Percentiles rank a stretch among this genome's conserved stretches.
phyloP scores from a whole-genome alignment of 2,329 filamentous ascomycete genomes.

The Geosmithia flava region DNA sequence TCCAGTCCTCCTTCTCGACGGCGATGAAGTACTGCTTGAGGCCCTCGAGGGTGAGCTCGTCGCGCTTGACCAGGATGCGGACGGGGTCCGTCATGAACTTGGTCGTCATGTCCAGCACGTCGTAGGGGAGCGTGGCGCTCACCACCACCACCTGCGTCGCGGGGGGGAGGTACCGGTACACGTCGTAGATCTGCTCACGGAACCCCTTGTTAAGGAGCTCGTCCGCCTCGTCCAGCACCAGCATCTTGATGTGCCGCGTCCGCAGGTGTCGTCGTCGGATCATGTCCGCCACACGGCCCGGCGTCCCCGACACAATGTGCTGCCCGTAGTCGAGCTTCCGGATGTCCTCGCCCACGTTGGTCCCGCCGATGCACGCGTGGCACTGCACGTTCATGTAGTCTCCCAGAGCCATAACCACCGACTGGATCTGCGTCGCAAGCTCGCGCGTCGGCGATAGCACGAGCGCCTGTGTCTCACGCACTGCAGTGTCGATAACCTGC shows the following conservation, averaged over 20 bases:
- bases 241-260: slow-evolving; percentile 52
- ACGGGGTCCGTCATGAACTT: slow-evolving; percentile 99
- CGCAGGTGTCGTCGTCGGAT: slow-evolving; percentile 44
- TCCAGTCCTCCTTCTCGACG: slow-evolving; percentile 99
- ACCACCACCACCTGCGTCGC: slow-evolving; percentile 98
- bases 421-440: slow-evolving; percentile 95
- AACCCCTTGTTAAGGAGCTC: slow-evolving; percentile 81
- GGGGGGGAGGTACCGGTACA: slow-evolving; percentile 92
- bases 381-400: slow-evolving; percentile 99
- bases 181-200: slow-evolving; percentile 97
- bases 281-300: slow-evolving; percentile 74
- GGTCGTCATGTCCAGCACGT: slow-evolving; percentile 97
- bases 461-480: slow-evolving; percentile 86
- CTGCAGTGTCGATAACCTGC: slow-evolving; percentile 87
- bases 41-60: slow-evolving; percentile 93
- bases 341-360: slow-evolving; percentile 96
- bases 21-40: slow-evolving; percentile 99
- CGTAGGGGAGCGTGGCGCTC: slow-evolving; percentile 91
- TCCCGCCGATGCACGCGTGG: slow-evolving; percentile 96
- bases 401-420: slow-evolving; percentile 97
- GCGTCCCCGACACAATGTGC: slow-evolving; percentile 94
- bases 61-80: slow-evolving; percentile 94
- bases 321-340: slow-evolving; percentile 95
- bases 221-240: slow-evolving; percentile 49
- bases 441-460: slow-evolving; percentile 94